phyloP scores from a whole-genome alignment of 805 yeast genomes.

The Monosporozyma yasuniensis region DNA sequence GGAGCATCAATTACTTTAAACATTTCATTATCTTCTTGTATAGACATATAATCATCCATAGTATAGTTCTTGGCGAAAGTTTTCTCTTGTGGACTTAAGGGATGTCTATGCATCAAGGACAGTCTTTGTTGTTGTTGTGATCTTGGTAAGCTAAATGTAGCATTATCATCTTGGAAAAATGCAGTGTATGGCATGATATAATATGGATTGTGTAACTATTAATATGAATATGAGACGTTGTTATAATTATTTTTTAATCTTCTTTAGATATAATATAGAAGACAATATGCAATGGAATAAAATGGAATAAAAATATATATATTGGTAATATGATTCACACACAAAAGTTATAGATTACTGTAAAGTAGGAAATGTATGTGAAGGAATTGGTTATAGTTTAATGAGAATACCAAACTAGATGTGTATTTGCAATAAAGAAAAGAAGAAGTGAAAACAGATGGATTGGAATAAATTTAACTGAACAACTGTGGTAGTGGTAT shows the following conservation, averaged over 20 bases:
- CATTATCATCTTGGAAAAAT: not conserved
- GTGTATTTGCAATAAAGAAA: not conserved
- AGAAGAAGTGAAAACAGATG: not conserved
- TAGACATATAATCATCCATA: not conserved
- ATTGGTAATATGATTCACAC: not conserved
- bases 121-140: not conserved
- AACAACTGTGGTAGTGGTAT: too few species aligned
- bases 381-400: not conserved
- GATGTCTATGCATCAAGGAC: not conserved
- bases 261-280: too few species aligned
- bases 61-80: not conserved
- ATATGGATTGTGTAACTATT: not conserved
- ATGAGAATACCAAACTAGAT: not conserved
- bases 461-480: too few species aligned
- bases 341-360: not conserved
- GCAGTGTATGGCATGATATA: not conserved
- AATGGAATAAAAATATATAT: too few species aligned
- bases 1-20: not conserved
- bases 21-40: not conserved
- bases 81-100: not conserved
- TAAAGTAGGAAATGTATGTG: not conserved
- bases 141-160: not conserved
- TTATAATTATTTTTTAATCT: too few species aligned
- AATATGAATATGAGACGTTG: not conserved
- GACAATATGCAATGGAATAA: too few species aligned